Base-by-base conservation (phyloP, 192 early-diverging fungal genomes). In the Linnemannia elongata region DNA sequence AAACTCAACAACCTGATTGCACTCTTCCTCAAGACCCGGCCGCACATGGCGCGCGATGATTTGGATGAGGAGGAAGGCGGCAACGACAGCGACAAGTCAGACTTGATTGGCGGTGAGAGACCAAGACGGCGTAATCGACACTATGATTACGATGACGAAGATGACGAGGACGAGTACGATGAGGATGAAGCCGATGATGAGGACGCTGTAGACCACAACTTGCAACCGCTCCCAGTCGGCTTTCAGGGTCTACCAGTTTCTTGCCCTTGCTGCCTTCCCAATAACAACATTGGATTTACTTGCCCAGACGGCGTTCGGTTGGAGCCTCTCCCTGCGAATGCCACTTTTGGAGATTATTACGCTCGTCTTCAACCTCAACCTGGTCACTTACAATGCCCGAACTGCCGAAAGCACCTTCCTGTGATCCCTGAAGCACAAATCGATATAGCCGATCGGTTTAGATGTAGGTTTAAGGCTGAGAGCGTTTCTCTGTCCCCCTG, bases 211-310 rank as follows among this genome's bases (percentile, higher is more conserved):
- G 70, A 74, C 22, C 5, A 76, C 20, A 75, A 76, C n/a, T 41
- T 77, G 24, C 49, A 7, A 0, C 73, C 15, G 15, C 27, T 69
- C 54, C 69, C 66, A 27, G 22, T 39, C 10, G 47, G 41, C 3
- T 75, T 71, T 22, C 20, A 55, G 33, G 27, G 42, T 2, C 49
- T 39, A 10, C 78, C 69, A 1, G 38, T 39, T 17, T 75, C 39
- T 15, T 88, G 88, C n/a, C 88, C 82, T 13, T 88, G 82, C 41
- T 88, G 88, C 42, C 49, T 74, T 36, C 69, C 75, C 13, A 73
- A 69, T 49, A 88, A 88, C 82, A 73, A 44, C 24, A 22, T 76
- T 35, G 88, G 88, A 24, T 83, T 81, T 38, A 39, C 60, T 3
- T 88, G 88, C 35, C 72, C 88, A 0, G 66, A 38, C 49, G 79